Conservation (phyloP, 1,284 basidiomycete species). For the Dichomitus squalens region DNA sequence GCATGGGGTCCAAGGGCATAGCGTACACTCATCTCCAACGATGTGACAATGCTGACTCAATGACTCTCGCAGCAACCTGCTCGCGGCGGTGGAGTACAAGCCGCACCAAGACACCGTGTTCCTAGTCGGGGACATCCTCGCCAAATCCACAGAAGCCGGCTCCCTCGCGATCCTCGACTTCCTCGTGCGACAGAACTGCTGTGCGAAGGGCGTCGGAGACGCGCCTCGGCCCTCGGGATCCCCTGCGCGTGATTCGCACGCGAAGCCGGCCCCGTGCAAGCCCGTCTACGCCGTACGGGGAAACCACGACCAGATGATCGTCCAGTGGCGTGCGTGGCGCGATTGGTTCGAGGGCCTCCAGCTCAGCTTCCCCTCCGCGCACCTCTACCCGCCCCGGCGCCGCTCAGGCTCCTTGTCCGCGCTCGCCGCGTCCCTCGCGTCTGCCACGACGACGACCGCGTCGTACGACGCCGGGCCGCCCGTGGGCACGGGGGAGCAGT, state of each 20-base stretch:
- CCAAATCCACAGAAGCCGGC: slow-evolving; percentile 63
- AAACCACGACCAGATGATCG: slow-evolving; percentile 87
- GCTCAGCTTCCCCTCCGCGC: slow-evolving; percentile 21
- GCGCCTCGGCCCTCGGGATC: background rate
- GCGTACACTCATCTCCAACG: background rate
- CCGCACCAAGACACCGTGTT: slow-evolving; percentile 67
- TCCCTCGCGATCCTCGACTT: slow-evolving; percentile 69
- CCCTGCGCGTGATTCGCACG: background rate
- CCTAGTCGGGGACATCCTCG: slow-evolving; percentile 80
- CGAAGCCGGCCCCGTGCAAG: slow-evolving; percentile 10
- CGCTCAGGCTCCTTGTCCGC: slow-evolving; percentile 6
- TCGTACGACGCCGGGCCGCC: slow-evolving; percentile 31
- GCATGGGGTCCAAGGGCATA: too few relatives aligned
- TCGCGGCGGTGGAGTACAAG: slow-evolving; percentile 62
- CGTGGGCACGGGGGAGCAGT: slow-evolving; percentile 48
- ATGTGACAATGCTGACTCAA: slow-evolving; percentile 6
- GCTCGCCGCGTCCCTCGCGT: slow-evolving; percentile 6
- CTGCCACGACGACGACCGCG: slow-evolving; percentile 4
- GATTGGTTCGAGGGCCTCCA: slow-evolving; percentile 53
- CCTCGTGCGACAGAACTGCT: slow-evolving; percentile 45
- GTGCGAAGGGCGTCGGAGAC: slow-evolving; percentile 36
- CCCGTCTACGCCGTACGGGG: slow-evolving; percentile 71
- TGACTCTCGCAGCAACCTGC: slow-evolving; percentile 51
- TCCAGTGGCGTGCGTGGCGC: slow-evolving; percentile 87
- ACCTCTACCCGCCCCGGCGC: slow-evolving; percentile 7